Conservation (phyloP, 352 stramenopile species). For the Plasmopara viticola region DNA sequence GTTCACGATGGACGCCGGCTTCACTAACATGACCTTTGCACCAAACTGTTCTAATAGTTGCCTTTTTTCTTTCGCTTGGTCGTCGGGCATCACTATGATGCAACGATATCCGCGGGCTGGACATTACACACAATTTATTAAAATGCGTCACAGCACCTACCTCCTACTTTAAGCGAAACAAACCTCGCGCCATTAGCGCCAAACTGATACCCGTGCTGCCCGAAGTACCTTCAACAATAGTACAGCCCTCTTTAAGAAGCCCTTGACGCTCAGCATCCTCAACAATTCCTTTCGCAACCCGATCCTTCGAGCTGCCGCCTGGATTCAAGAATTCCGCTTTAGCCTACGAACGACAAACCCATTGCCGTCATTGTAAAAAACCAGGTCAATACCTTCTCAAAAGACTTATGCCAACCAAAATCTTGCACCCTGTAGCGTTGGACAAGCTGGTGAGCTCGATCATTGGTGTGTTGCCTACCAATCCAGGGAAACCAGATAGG, state of each 20-base stretch:
- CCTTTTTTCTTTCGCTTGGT: conserved; percentile 92
- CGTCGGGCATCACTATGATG: conserved; percentile 97
- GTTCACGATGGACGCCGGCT: conserved; percentile 94
- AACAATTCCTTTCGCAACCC: conserved; percentile 94
- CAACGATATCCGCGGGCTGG: conserved; percentile 90
- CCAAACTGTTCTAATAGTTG: conserved; percentile 75
- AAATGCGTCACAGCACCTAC: conserved; percentile 4
- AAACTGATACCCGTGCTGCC: conserved; percentile 97
- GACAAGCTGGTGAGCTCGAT: conserved; percentile 89
- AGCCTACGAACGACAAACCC: conserved; percentile 25
- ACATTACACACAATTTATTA: background rate
- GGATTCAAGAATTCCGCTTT: conserved; percentile 98
- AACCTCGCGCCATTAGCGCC: conserved; percentile 87
- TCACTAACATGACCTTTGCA: conserved; percentile 84
- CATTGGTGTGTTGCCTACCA: conserved; percentile 92
- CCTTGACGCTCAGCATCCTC: conserved; percentile 87
- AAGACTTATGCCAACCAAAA: conserved; percentile 49
- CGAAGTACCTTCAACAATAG: conserved; percentile 96
- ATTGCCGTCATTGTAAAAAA: too few species aligned
- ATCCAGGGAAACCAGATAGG: conserved; percentile 54
- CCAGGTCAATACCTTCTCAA: background rate
- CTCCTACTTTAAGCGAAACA: conserved; percentile 5
- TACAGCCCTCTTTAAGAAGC: conserved; percentile 83
- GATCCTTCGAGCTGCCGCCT: conserved; percentile 96
- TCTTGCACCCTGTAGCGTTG: conserved; percentile 83